A percentile compares a stretch with the other conserved stretches of the same genome.
Evolutionary conservation across 768 basidiomycete species (phyloP).

Genomic region (Lentinula boryana): DNA sequence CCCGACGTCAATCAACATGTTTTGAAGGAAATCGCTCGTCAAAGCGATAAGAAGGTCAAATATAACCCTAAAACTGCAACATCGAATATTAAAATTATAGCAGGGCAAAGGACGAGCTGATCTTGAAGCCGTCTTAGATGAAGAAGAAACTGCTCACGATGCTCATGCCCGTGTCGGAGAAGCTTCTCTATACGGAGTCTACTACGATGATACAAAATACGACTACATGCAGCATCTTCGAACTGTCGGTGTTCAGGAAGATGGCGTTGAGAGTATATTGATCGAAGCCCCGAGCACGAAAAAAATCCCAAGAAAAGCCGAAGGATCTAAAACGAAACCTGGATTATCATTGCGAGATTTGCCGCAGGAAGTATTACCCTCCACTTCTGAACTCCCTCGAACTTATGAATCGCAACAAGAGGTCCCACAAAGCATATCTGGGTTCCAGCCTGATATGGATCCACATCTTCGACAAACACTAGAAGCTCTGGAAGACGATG

Average conservation of each 20-base stretch:
- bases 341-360: conserved; percentile 49
- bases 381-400: conserved; percentile 64
- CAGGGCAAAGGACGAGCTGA: conserved; percentile 82
- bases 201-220: conserved; percentile 94
- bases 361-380: conserved; percentile 69
- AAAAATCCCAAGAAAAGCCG: conserved; percentile 25
- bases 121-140: conserved; percentile 54
- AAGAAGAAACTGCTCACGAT: conserved; percentile 43
- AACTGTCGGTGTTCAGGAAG: conserved; percentile 67
- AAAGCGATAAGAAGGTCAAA: conserved; percentile 61
- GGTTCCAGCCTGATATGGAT: conserved; percentile 95
- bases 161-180: conserved; percentile 66
- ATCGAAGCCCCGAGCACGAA: conserved; percentile 57
- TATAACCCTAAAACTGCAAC: not conserved
- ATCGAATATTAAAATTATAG: conserved; percentile 6
- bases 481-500: conserved; percentile 94
- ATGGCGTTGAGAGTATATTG: conserved; percentile 74
- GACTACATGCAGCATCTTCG: conserved; percentile 98
- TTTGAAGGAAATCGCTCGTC: conserved; percentile 75
- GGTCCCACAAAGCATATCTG: conserved; percentile 76
- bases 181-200: conserved; percentile 84
- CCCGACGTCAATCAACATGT: conserved; percentile 85
- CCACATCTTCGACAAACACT: conserved; percentile 88
- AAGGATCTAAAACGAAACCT: conserved; percentile 28
- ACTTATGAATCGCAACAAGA: conserved; percentile 73